phyloP scores from a whole-genome alignment of 148 eudicot genomes.

The Rhododendron kiyosumense region DNA sequence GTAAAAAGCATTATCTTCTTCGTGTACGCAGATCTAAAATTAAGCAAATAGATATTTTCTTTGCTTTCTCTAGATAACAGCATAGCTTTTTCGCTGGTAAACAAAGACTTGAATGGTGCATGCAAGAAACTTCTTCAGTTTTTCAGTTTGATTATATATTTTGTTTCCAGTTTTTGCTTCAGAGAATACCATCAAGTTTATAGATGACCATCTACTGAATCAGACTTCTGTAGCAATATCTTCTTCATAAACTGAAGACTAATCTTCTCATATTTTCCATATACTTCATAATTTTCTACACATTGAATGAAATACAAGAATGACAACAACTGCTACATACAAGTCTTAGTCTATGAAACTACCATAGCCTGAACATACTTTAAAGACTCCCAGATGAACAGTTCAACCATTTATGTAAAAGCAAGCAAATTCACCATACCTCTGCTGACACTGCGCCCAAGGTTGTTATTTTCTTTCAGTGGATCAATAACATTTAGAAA shows the following conservation, averaged over 20 bases:
- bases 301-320: background rate
- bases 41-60: background rate
- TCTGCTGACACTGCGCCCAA: constrained; percentile 60
- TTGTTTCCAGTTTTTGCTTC: background rate
- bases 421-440: constrained; percentile 24
- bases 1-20: background rate
- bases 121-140: background rate
- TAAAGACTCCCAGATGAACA: background rate
- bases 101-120: background rate
- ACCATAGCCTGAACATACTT: background rate
- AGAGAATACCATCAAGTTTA: background rate
- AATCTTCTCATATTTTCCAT: background rate
- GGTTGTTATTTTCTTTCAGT: constrained; percentile 54
- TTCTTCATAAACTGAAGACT: background rate
- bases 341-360: background rate
- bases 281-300: background rate
- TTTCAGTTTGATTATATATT: background rate
- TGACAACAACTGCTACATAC: background rate
- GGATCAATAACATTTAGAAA: constrained; percentile 56
- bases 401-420: background rate
- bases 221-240: background rate
- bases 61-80: background rate
- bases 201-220: background rate
- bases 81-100: background rate
- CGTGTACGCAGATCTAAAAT: background rate